phyloP scores from a whole-genome alignment of 129 eudicot genomes.

The Chrysanthemum seticuspe region DNA sequence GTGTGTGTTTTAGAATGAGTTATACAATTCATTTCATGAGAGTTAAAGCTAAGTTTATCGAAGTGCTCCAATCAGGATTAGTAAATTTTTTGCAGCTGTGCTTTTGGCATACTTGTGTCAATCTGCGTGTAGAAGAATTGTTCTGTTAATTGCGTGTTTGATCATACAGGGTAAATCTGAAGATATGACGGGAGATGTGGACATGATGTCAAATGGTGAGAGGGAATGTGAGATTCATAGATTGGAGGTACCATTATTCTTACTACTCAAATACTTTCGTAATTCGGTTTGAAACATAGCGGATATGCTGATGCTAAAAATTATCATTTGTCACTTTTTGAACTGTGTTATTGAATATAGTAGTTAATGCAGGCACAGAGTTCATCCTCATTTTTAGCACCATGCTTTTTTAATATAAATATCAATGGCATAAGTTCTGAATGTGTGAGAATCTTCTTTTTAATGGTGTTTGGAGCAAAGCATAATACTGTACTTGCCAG shows the following conservation, averaged over 20 bases:
- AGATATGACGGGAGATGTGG: slow-evolving; percentile 19
- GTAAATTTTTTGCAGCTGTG: background rate
- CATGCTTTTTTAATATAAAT: background rate
- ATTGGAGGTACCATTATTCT: slow-evolving; percentile 38
- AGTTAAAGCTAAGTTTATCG: background rate
- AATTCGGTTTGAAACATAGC: slow-evolving; percentile 5
- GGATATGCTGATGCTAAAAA: background rate
- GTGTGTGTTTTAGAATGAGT: background rate
- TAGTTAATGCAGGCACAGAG: slow-evolving; percentile 12
- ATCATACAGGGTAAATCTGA: slow-evolving; percentile 21
- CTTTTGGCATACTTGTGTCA: background rate
- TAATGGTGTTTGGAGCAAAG: background rate
- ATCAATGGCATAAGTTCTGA: background rate
- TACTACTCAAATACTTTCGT: slow-evolving; percentile 18
- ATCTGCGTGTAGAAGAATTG: too few species aligned
- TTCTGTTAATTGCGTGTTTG: slow-evolving; percentile 20
- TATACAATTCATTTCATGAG: background rate
- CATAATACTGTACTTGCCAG: background rate
- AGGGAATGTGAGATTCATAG: slow-evolving; percentile 22
- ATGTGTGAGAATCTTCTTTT: slow-evolving; percentile 16
- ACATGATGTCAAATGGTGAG: slow-evolving; percentile 13
- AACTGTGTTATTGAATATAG: background rate
- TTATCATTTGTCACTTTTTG: slow-evolving; percentile 14
- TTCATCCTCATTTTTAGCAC: slow-evolving; percentile 9
- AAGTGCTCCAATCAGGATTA: background rate